Percentiles rank a stretch among this genome's conserved stretches.
Conservation (phyloP, 306 rosid genomes). For the Cucurbita ficifolia region DNA sequence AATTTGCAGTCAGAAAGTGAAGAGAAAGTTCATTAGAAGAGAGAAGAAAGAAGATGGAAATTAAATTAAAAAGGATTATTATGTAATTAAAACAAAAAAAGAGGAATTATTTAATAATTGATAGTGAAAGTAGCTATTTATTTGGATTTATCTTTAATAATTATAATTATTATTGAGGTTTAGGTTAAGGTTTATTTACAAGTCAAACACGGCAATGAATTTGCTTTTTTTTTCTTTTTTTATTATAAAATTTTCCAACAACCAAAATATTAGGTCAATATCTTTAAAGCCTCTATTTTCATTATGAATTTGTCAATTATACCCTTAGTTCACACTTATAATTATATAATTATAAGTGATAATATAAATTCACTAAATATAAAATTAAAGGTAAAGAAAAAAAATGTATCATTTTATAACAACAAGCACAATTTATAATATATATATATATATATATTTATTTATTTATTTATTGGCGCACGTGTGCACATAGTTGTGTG, state of each 20-base stretch:
- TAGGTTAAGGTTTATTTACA: neutral
- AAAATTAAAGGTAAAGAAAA: too few species aligned
- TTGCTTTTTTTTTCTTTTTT: neutral
- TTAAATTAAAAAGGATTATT: neutral
- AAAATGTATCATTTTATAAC: too few species aligned
- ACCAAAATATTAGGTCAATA: conserved; percentile 22
- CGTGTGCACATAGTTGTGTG: neutral
- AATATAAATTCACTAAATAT: too few species aligned
- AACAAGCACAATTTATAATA: too few species aligned
- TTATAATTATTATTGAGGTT: neutral
- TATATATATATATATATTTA: too few species aligned
- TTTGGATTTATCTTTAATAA: neutral
- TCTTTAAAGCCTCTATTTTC: neutral
- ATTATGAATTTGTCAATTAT: neutral
- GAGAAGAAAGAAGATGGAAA: neutral
- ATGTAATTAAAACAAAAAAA: neutral
- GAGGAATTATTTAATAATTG: neutral
- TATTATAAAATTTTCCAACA: conserved; percentile 11
- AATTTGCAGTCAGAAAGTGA: conserved; percentile 14
- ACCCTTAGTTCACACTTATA: neutral
- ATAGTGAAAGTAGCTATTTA: neutral
- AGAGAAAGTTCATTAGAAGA: conserved; percentile 5
- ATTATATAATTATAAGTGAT: too few species aligned
- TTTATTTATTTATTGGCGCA: neutral
- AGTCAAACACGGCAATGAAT: conserved; percentile 97